These are phyloP conservation scores for Austroboletus novae-zelandiae DNA, from an alignment of 1,284 basidiomycete species.

Conservation along the genomic window DNA sequence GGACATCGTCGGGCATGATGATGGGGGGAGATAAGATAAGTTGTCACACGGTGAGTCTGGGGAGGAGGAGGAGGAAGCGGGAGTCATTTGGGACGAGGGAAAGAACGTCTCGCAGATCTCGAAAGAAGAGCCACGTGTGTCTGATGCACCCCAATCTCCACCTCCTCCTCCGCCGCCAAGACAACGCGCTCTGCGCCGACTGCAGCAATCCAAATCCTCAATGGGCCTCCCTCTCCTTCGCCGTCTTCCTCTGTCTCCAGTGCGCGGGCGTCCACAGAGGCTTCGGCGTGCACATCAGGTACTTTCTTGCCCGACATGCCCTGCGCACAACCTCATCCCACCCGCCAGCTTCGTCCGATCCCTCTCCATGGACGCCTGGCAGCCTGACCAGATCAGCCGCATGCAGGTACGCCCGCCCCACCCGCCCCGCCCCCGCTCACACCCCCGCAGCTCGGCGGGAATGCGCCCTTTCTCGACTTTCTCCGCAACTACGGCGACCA, in stretches of 20 bases:
- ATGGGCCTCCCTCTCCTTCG: constrained; percentile 85
- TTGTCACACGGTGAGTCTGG: constrained; percentile 26
- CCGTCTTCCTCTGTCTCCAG: constrained; percentile 87
- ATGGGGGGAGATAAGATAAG: constrained; percentile 28
- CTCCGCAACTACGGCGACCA: constrained; percentile 72
- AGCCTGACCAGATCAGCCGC: constrained; percentile 82
- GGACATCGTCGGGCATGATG: constrained; percentile 19
- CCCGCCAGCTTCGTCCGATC: constrained; percentile 79
- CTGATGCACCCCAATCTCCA: neutral
- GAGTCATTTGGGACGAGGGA: constrained; percentile 9
- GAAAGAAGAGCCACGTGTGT: too few relatives aligned
- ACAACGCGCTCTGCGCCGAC: constrained; percentile 71
- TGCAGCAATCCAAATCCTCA: constrained; percentile 86
- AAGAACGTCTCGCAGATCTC: too few relatives aligned
- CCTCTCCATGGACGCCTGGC: constrained; percentile 96
- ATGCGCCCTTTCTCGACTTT: constrained; percentile 77
- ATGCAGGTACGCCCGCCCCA: constrained; percentile 67
- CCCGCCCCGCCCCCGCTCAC: constrained; percentile 8
- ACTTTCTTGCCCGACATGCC: constrained; percentile 6
- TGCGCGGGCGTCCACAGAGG: constrained; percentile 90
- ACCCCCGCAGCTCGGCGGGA: constrained; percentile 72
- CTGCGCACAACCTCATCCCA: constrained; percentile 3
- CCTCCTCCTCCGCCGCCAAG: constrained; percentile 68
- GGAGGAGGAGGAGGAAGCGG: constrained; percentile 3
- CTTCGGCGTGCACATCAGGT: constrained; percentile 86